Percentiles rank a stretch among this genome's conserved stretches.
Conservation (phyloP, 2,329 filamentous ascomycete genomes). For the Alternaria triticimaculans region DNA sequence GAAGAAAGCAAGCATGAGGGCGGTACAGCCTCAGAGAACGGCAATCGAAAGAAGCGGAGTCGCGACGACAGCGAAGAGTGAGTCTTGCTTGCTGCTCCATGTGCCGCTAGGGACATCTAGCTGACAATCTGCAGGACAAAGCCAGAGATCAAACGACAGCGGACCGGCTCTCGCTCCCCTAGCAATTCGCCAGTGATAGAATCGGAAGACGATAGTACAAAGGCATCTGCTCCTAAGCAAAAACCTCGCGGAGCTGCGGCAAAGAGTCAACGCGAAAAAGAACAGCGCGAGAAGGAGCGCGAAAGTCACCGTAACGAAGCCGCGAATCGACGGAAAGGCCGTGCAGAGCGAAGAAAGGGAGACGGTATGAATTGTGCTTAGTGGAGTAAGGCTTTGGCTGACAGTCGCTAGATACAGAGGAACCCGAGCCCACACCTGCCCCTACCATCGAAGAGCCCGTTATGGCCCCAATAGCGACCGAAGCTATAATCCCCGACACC, state of each 20-base stretch:
- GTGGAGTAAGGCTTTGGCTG: slow-evolving; percentile 28
- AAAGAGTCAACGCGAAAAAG: slow-evolving; percentile 64
- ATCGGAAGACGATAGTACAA: slow-evolving; percentile 71
- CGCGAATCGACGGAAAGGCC: slow-evolving; percentile 79
- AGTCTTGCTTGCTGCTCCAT: slow-evolving; percentile 50
- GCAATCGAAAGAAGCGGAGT: slow-evolving; percentile 76
- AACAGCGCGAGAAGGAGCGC: slow-evolving; percentile 69
- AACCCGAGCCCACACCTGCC: slow-evolving; percentile 30
- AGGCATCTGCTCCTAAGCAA: slow-evolving; percentile 51
- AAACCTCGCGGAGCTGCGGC: slow-evolving; percentile 56
- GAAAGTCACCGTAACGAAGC: slow-evolving; percentile 77
- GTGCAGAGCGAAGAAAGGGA: slow-evolving; percentile 78
- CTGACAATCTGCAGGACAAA: slow-evolving; percentile 65
- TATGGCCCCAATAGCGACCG: slow-evolving; percentile 27
- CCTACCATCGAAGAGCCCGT: slow-evolving; percentile 38
- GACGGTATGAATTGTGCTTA: slow-evolving; percentile 67
- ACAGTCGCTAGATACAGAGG: slow-evolving; percentile 38
- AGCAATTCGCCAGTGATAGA: slow-evolving; percentile 63
- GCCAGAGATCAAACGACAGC: slow-evolving; percentile 77
- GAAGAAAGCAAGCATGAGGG: slow-evolving; percentile 92
- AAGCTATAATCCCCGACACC: slow-evolving; percentile 36
- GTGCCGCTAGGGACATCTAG: slow-evolving; percentile 2
- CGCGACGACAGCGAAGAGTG: slow-evolving; percentile 95
- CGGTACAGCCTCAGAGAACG: slow-evolving; percentile 61
- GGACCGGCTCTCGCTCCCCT: slow-evolving; percentile 66